Percentiles rank a stretch among this genome's conserved stretches.
These are phyloP conservation scores for Pleurostoma richardsiae DNA, from an alignment of 2,329 filamentous ascomycete genomes.

Conservation along the genomic window DNA sequence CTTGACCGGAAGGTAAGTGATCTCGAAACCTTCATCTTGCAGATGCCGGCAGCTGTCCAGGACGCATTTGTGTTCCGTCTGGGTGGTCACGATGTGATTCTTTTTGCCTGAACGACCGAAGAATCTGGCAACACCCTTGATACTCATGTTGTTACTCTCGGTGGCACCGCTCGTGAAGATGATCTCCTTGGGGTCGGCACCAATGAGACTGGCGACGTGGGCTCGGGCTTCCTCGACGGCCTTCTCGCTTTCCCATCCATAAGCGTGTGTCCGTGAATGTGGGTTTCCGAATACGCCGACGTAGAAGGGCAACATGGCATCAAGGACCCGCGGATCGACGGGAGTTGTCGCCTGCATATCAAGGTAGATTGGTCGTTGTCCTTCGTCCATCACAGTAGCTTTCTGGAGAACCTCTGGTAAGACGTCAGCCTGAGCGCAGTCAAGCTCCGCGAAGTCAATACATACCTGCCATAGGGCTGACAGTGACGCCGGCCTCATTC, in stretches of 20 bases:
- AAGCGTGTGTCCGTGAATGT: slow-evolving; percentile 94
- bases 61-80: slow-evolving; percentile 99
- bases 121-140: slow-evolving; percentile 96
- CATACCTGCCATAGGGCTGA: slow-evolving; percentile 72
- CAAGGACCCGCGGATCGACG: slow-evolving; percentile 87
- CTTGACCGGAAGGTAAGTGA: slow-evolving; percentile 94
- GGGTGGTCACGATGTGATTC: slow-evolving; percentile 95
- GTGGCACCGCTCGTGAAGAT: slow-evolving; percentile 98
- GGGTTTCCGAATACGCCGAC: slow-evolving; percentile 95
- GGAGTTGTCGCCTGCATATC: slow-evolving; percentile 98
- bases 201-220: slow-evolving; percentile 81
- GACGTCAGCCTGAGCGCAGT: slow-evolving; percentile 1
- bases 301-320: slow-evolving; percentile 94
- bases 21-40: slow-evolving; percentile 91
- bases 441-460: background rate
- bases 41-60: slow-evolving; percentile 95
- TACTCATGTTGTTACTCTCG: slow-evolving; percentile 99
- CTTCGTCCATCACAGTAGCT: slow-evolving; percentile 88
- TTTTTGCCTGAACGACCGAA: slow-evolving; percentile 92
- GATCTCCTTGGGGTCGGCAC: slow-evolving; percentile 94
- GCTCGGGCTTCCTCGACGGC: slow-evolving; percentile 82
- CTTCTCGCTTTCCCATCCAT: slow-evolving; percentile 97
- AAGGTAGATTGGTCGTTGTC: slow-evolving; percentile 89
- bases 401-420: slow-evolving; percentile 73
- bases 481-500: slow-evolving; percentile 55